A percentile compares a stretch with the other conserved stretches of the same genome.
Evolutionary conservation across 805 yeast species (phyloP).

Genomic region (Lipomyces orientalis): DNA sequence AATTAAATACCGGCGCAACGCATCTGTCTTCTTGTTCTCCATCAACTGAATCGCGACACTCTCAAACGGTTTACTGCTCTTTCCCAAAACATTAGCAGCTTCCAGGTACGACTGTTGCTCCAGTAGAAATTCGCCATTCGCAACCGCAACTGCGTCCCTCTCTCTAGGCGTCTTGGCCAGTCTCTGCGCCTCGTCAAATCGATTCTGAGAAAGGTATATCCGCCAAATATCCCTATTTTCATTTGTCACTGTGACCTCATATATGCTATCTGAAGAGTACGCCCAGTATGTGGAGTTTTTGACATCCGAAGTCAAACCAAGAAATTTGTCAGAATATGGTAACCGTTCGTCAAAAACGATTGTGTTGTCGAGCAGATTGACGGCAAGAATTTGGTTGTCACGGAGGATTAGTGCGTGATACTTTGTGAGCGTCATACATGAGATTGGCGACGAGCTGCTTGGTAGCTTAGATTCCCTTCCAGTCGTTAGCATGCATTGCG

Average conservation of each 20-base stretch:
- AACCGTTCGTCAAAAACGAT: slow-evolving; percentile 53
- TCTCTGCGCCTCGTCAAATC: slow-evolving; percentile 70
- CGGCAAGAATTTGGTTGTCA: slow-evolving; percentile 51
- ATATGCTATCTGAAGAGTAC: slow-evolving; percentile 62
- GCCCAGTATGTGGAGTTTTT: slow-evolving; percentile 73
- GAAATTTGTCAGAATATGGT: slow-evolving; percentile 47
- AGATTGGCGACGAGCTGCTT: slow-evolving; percentile 25
- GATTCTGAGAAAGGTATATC: slow-evolving; percentile 54
- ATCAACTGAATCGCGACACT: slow-evolving; percentile 64
- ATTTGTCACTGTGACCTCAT: slow-evolving; percentile 71
- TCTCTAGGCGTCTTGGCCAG: slow-evolving; percentile 50
- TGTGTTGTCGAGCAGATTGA: slow-evolving; percentile 60
- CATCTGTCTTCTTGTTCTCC: slow-evolving; percentile 50
- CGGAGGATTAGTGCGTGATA: slow-evolving; percentile 60
- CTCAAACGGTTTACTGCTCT: slow-evolving; percentile 71
- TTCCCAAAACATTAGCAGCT: slow-evolving; percentile 64
- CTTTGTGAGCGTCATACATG: slow-evolving; percentile 55
- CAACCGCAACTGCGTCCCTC: slow-evolving; percentile 57
- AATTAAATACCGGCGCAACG: slow-evolving; percentile 55
- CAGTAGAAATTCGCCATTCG: slow-evolving; percentile 60
- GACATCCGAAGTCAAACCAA: slow-evolving; percentile 60
- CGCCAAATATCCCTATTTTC: slow-evolving; percentile 82
- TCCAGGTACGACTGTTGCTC: slow-evolving; percentile 40
- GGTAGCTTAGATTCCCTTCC: slow-evolving; percentile 34
- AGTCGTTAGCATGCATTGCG: not conserved